Percentiles rank a stretch among this genome's conserved stretches.
phyloP scores from a whole-genome alignment of 164 flowering plant species.

The Magnolia changhungtana region DNA sequence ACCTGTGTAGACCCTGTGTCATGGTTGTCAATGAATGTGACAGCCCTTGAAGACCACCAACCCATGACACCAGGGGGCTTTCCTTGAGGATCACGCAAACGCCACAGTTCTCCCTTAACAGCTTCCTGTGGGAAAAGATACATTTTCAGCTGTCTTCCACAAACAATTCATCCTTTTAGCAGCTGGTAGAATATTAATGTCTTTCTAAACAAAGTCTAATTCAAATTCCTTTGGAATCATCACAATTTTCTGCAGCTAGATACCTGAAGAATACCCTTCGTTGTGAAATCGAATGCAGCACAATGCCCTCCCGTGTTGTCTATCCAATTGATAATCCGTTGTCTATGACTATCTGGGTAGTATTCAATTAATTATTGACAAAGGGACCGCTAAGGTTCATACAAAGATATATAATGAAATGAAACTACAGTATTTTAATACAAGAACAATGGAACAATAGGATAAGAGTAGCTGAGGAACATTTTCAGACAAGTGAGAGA shows the following conservation, averaged over 20 bases:
- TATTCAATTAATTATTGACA: constrained; percentile 2
- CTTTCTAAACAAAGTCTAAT: not conserved
- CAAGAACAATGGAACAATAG: not conserved
- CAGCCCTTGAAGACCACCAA: constrained; percentile 97
- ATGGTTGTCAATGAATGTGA: constrained; percentile 88
- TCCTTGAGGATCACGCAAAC: constrained; percentile 80
- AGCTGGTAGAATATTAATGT: constrained; percentile 1
- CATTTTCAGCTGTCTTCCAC: not conserved
- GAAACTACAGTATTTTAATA: not conserved
- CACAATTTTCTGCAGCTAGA: not conserved
- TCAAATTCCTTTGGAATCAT: not conserved
- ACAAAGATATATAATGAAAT: not conserved
- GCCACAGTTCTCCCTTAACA: constrained; percentile 89
- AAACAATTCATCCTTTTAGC: not conserved
- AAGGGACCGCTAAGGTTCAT: not conserved
- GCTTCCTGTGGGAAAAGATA: constrained; percentile 58
- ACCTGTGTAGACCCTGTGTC: constrained; percentile 99
- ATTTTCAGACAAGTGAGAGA: not conserved
- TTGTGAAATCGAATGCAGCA: constrained; percentile 90
- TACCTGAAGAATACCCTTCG: constrained; percentile 96
- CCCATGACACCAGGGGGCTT: constrained; percentile 97
- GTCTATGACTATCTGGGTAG: constrained; percentile 81
- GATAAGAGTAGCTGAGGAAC: not conserved
- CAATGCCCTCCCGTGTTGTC: constrained; percentile 78
- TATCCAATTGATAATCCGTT: constrained; percentile 84